Percentiles rank a stretch among this genome's conserved stretches.
Conservation (phyloP, 169 alveolate genomes). For the Plasmodium relictum region DNA sequence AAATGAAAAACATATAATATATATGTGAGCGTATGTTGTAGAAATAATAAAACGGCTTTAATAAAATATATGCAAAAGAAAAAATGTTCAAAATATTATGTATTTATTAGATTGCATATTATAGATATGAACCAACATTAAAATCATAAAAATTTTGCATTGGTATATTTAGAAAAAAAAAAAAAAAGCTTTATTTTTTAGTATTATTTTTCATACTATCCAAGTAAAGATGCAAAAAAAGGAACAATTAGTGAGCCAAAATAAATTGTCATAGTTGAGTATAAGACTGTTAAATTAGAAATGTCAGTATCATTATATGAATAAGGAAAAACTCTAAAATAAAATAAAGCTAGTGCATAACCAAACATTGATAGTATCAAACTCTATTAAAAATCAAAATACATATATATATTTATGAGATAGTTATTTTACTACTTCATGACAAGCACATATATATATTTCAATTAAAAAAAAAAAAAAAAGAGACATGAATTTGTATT, state of each 20-base stretch:
- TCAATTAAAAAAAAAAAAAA: background rate
- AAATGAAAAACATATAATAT: background rate
- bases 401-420: no score
- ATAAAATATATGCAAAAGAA: background rate
- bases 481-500: background rate
- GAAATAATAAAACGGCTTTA: background rate
- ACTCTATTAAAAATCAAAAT: slow-evolving; percentile 12
- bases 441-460: background rate
- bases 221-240: slow-evolving; percentile 50
- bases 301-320: slow-evolving; percentile 73
- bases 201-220: slow-evolving; percentile 34
- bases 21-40: no score
- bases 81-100: background rate
- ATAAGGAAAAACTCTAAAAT: slow-evolving; percentile 70
- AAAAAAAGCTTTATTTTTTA: background rate
- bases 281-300: slow-evolving; percentile 50
- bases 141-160: no score
- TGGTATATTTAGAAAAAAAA: background rate
- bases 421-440: background rate
- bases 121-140: no score
- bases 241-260: slow-evolving; percentile 67
- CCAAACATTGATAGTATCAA: slow-evolving; percentile 72
- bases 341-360: slow-evolving; percentile 72
- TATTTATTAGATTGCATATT: no score
- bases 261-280: slow-evolving; percentile 70